These are phyloP conservation scores for Naganishia sp. DNA, from an alignment of 1,284 basidiomycete genomes.

Conservation along the genomic window DNA sequence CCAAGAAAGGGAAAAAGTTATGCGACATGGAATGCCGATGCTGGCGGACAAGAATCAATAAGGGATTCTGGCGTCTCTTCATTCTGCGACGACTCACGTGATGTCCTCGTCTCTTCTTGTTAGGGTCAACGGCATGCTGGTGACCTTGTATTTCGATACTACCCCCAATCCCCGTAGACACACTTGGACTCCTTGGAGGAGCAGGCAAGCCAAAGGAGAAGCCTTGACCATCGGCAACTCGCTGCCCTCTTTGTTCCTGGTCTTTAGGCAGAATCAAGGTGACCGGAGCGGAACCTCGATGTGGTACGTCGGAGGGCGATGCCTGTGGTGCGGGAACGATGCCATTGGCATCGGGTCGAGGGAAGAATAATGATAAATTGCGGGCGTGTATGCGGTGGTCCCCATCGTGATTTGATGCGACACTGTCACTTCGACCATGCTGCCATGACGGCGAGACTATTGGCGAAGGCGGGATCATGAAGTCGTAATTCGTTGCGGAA, in stretches of 20 bases:
- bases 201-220: constrained; percentile 65
- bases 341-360: constrained; percentile 66
- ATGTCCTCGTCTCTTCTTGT: constrained; percentile 65
- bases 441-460: constrained; percentile 21
- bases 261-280: constrained; percentile 56
- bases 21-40: constrained; percentile 92
- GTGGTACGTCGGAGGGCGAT: constrained; percentile 29
- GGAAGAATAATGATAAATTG: constrained; percentile 88
- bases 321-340: constrained; percentile 7
- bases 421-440: constrained; percentile 16
- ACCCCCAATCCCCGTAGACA: constrained; percentile 28
- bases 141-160: constrained; percentile 40
- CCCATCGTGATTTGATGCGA: constrained; percentile 11
- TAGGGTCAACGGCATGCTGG: constrained; percentile 38
- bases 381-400: constrained; percentile 73
- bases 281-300: constrained; percentile 57
- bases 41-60: constrained; percentile 76
- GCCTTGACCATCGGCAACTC: constrained; percentile 57
- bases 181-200: constrained; percentile 46
- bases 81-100: constrained; percentile 56
- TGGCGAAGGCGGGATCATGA: constrained; percentile 13
- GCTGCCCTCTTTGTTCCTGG: constrained; percentile 47
- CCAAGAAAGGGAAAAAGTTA: constrained; percentile 86
- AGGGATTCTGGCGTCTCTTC: constrained; percentile 51
- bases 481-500: constrained; percentile 11